A percentile compares a stretch with the other conserved stretches of the same genome.
Evolutionary conservation across 2,329 filamentous ascomycete species (phyloP).

Genomic region (Lecanicillium sp.): DNA sequence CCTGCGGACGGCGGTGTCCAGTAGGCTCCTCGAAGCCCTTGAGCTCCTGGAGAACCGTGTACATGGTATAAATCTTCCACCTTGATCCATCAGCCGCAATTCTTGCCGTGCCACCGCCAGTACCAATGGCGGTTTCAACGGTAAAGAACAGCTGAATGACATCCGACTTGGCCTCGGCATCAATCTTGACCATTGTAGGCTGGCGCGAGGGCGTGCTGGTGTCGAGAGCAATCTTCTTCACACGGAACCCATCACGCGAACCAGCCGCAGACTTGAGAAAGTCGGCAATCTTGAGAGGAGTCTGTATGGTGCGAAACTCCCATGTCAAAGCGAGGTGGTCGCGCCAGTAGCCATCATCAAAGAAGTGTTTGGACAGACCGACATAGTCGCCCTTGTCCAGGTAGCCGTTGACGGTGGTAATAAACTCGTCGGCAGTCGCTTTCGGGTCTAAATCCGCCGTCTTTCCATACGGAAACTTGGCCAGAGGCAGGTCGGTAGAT

Average conservation of each 20-base stretch:
- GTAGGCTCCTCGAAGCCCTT: constrained; percentile 38
- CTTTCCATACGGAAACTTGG: constrained; percentile 1
- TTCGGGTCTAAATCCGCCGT: background rate
- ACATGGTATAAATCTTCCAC: constrained; percentile 52
- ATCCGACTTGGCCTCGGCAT: constrained; percentile 8
- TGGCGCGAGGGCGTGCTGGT: background rate
- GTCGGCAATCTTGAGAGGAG: background rate
- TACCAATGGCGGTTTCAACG: constrained; percentile 11
- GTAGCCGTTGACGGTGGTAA: constrained; percentile 3
- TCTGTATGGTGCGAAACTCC: constrained; percentile 38
- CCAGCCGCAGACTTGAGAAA: constrained; percentile 7
- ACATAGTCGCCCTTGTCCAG: constrained; percentile 10
- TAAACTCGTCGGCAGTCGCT: constrained; percentile 1
- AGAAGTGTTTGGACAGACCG: constrained; percentile 20
- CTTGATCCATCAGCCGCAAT: constrained; percentile 8
- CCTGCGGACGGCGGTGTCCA: constrained; percentile 35
- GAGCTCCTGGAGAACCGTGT: constrained; percentile 42
- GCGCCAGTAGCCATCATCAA: constrained; percentile 39
- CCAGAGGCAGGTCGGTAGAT: constrained; percentile 5
- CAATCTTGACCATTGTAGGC: constrained; percentile 5
- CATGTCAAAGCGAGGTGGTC: constrained; percentile 45
- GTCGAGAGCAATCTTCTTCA: constrained; percentile 3
- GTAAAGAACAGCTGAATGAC: constrained; percentile 13
- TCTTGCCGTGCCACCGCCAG: constrained; percentile 11
- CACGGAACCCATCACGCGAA: constrained; percentile 4